phyloP scores from a whole-genome alignment of 179 eudicot species.

The Carnegiea gigantea region DNA sequence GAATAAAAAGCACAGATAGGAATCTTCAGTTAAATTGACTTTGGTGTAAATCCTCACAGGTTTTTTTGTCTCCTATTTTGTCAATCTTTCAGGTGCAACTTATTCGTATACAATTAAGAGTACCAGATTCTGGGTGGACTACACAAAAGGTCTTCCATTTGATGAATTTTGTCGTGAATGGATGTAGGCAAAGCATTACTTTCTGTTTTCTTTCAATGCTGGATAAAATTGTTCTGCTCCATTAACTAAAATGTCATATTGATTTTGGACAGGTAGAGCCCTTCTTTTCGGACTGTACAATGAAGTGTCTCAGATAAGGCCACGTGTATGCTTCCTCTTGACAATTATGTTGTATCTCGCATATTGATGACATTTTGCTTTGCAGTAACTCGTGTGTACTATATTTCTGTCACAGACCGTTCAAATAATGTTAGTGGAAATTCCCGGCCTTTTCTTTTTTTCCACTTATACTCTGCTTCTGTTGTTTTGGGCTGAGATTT shows the following conservation, averaged over 20 bases:
- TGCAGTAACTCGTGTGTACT: neutral
- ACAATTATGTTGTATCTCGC: neutral
- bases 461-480: slow-evolving; percentile 83
- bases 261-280: slow-evolving; percentile 54
- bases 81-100: slow-evolving; percentile 57
- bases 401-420: slow-evolving; percentile 39
- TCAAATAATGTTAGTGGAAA: slow-evolving; percentile 62
- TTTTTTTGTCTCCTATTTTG: neutral
- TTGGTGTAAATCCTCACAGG: neutral
- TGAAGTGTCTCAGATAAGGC: slow-evolving; percentile 35
- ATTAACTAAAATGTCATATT: neutral
- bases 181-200: slow-evolving; percentile 45
- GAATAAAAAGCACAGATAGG: neutral
- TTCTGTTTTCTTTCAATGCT: neutral
- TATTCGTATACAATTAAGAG: slow-evolving; percentile 56
- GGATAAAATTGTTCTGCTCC: neutral
- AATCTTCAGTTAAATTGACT: neutral
- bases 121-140: slow-evolving; percentile 76
- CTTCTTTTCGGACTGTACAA: slow-evolving; percentile 56
- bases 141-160: slow-evolving; percentile 76
- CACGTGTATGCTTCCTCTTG: slow-evolving; percentile 37
- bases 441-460: slow-evolving; percentile 81
- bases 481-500: slow-evolving; percentile 95
- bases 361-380: neutral
- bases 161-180: slow-evolving; percentile 70